Evolutionary conservation across 1,284 basidiomycete genomes (phyloP).

Genomic region (Naganishia albida): DNA sequence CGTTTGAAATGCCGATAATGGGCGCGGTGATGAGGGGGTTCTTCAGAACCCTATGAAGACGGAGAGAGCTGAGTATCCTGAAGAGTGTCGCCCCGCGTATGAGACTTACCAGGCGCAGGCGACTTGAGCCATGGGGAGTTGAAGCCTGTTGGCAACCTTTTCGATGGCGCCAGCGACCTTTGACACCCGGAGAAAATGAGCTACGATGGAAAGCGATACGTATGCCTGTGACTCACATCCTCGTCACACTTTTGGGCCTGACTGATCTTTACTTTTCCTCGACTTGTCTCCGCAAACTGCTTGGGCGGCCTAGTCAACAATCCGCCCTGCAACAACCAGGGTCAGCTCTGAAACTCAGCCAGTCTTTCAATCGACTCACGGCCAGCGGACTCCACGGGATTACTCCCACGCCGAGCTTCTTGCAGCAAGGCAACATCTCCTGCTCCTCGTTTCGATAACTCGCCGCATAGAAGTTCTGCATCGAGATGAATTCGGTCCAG

Average conservation of each 20-base stretch:
- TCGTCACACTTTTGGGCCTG: constrained; percentile 21
- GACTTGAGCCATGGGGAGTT: constrained; percentile 32
- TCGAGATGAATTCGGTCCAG: constrained; percentile 52
- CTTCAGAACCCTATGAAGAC: constrained; percentile 13
- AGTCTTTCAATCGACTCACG: constrained; percentile 13
- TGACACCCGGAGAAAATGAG: not conserved
- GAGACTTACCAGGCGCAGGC: constrained; percentile 30
- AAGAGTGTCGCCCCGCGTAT: too few species aligned
- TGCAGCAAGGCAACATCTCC: constrained; percentile 46
- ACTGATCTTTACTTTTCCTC: constrained; percentile 23
- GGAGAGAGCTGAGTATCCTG: not conserved
- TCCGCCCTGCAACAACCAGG: constrained; percentile 12
- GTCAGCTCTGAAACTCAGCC: not conserved
- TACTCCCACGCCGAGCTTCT: constrained; percentile 43
- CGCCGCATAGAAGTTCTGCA: constrained; percentile 54
- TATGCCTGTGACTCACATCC: not conserved
- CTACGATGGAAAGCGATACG: not conserved
- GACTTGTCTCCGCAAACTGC: constrained; percentile 11
- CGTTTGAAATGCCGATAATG: constrained; percentile 33
- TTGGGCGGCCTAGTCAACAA: constrained; percentile 25
- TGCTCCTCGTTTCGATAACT: constrained; percentile 56
- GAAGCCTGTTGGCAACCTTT: constrained; percentile 28
- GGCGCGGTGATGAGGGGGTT: constrained; percentile 31
- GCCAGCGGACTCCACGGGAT: constrained; percentile 46
- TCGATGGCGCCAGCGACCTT: constrained; percentile 27